A percentile compares a stretch with the other conserved stretches of the same genome.
phyloP scores from a whole-genome alignment of 2,329 filamentous ascomycete genomes.

The Aspergillus proliferans region DNA sequence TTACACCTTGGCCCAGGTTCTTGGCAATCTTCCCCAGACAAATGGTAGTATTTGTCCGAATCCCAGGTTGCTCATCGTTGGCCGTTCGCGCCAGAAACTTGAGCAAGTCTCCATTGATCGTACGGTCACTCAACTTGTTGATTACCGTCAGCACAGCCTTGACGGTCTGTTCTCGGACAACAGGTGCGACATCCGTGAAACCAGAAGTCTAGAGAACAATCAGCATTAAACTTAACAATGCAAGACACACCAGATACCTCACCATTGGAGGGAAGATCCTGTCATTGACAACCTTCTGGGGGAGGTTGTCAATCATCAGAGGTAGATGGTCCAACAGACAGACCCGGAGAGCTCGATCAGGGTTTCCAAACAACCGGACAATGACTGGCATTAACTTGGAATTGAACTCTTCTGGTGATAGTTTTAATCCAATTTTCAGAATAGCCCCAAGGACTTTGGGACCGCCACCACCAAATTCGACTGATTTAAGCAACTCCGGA shows the following conservation, averaged over 20 bases:
- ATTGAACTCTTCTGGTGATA: constrained; percentile 86
- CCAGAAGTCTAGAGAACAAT: constrained; percentile 64
- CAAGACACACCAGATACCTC: constrained; percentile 15
- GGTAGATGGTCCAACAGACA: constrained; percentile 84
- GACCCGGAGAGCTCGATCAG: constrained; percentile 85
- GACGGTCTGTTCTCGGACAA: constrained; percentile 91
- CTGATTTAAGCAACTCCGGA: constrained; percentile 91
- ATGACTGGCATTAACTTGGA: constrained; percentile 76
- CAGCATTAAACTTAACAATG: constrained; percentile 19
- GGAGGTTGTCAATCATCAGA: constrained; percentile 81
- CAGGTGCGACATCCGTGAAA: constrained; percentile 83
- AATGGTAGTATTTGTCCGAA: constrained; percentile 96
- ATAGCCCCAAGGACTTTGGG: constrained; percentile 83
- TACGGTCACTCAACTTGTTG: constrained; percentile 81
- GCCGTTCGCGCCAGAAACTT: constrained; percentile 90
- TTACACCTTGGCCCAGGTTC: constrained; percentile 62
- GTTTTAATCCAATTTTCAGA: constrained; percentile 82
- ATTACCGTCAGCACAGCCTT: constrained; percentile 88
- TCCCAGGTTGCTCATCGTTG: constrained; percentile 95
- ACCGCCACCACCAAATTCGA: constrained; percentile 95
- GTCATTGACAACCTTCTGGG: constrained; percentile 86
- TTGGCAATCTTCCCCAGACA: constrained; percentile 94
- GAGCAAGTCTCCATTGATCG: constrained; percentile 87
- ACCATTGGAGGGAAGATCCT: constrained; percentile 96
- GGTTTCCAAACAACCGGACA: constrained; percentile 79